phyloP scores from a whole-genome alignment of 805 yeast genomes.

The Cyberlindnera veronae region DNA sequence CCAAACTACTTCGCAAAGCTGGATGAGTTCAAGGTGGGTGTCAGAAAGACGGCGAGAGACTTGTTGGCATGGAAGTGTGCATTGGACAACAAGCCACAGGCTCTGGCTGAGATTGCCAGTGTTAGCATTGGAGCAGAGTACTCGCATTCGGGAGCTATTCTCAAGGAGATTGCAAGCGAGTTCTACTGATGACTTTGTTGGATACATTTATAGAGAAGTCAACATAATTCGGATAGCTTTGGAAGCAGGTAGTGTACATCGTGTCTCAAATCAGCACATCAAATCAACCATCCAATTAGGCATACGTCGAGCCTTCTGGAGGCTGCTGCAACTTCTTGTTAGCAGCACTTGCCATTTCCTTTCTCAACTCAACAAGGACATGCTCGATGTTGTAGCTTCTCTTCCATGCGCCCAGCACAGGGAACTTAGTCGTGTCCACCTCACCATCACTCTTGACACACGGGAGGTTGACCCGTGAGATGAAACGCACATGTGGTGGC shows the following conservation, averaged over 20 bases:
- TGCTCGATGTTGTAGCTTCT: constrained; percentile 91
- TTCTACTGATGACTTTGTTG: constrained; percentile 1
- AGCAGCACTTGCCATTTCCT: constrained; percentile 79
- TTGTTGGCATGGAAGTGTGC: constrained; percentile 18
- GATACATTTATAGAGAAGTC: too few species aligned
- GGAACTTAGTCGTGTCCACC: constrained; percentile 52
- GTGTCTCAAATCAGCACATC: too few species aligned
- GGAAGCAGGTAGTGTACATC: too few species aligned
- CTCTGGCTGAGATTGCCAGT: constrained; percentile 5
- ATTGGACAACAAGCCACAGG: constrained; percentile 8
- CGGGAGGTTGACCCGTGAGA: constrained; percentile 84
- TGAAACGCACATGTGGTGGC: constrained; percentile 81
- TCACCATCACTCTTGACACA: constrained; percentile 69
- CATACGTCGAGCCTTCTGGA: constrained; percentile 74
- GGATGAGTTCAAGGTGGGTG: constrained; percentile 11
- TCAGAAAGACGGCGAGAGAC: constrained; percentile 14
- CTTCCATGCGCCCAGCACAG: constrained; percentile 77
- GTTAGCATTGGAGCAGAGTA: constrained; percentile 4
- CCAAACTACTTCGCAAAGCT: constrained; percentile 22
- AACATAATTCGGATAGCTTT: too few species aligned
- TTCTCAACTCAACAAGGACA: constrained; percentile 82
- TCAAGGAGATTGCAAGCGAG: constrained; percentile 5
- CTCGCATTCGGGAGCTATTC: neutral
- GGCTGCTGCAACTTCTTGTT: constrained; percentile 91
- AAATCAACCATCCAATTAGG: neutral